Percentiles rank a stretch among this genome's conserved stretches.
phyloP scores from a whole-genome alignment of 805 yeast species.

The Wickerhamomyces ciferrii region DNA sequence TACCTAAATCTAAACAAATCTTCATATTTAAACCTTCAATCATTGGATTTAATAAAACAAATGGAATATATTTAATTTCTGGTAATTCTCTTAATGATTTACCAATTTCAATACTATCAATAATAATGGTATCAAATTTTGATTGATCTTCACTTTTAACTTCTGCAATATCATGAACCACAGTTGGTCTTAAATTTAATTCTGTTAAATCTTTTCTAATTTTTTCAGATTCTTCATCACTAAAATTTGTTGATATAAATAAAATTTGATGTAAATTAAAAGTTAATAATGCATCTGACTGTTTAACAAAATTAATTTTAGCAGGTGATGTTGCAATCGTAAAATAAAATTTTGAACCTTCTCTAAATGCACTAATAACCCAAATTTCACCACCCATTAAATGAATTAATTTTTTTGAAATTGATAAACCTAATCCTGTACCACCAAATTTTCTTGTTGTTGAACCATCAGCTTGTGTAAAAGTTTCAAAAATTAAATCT shows the following conservation, averaged over 20 bases:
- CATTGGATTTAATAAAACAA: conserved; percentile 71
- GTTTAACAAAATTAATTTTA: conserved; percentile 47
- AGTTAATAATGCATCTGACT: conserved; percentile 65
- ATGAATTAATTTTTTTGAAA: conserved; percentile 81
- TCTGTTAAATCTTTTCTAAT: conserved; percentile 45
- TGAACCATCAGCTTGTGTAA: conserved; percentile 92
- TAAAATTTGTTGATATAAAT: conserved; percentile 63
- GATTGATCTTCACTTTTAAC: conserved; percentile 47
- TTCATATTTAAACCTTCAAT: conserved; percentile 76
- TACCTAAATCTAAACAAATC: conserved; percentile 79
- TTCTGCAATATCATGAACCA: conserved; percentile 51
- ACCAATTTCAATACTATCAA: conserved; percentile 75
- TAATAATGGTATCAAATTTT: conserved; percentile 74
- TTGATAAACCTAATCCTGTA: conserved; percentile 87
- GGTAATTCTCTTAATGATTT: conserved; percentile 61
- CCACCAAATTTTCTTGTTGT: conserved; percentile 93
- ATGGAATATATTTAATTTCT: conserved; percentile 80
- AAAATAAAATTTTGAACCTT: conserved; percentile 80
- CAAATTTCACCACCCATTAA: conserved; percentile 93
- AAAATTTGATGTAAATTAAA: conserved; percentile 67
- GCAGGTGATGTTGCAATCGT: conserved; percentile 79
- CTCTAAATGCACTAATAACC: conserved; percentile 78
- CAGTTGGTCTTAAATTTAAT: conserved; percentile 57
- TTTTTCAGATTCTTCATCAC: conserved; percentile 39
- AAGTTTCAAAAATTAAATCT: conserved; percentile 79